A percentile compares a stretch with the other conserved stretches of the same genome.
Evolutionary conservation across 441 rosid genomes (phyloP).

Genomic region (Dalechampia spathulata): DNA sequence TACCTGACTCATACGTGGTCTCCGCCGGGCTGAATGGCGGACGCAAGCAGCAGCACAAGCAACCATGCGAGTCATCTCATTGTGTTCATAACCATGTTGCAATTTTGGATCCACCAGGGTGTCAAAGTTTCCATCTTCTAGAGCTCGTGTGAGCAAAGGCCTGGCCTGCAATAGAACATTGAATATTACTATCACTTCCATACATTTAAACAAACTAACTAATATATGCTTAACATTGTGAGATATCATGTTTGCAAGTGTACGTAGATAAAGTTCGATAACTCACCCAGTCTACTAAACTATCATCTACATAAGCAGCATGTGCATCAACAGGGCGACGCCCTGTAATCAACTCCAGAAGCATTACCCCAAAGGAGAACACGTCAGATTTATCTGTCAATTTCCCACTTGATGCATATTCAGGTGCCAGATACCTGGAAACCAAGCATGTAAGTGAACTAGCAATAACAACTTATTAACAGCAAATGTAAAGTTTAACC

Average conservation of each 20-base stretch:
- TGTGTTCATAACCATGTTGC: slow-evolving; percentile 44
- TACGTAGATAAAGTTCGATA: neutral
- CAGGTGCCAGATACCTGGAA: slow-evolving; percentile 89
- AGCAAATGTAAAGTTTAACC: neutral
- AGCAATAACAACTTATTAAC: neutral
- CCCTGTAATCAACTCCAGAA: slow-evolving; percentile 89
- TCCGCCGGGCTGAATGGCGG: slow-evolving; percentile 78
- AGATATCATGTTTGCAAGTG: neutral
- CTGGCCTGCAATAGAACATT: slow-evolving; percentile 51
- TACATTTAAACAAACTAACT: neutral
- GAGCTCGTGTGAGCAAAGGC: slow-evolving; percentile 71
- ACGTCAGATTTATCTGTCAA: slow-evolving; percentile 92
- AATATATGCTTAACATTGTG: no score
- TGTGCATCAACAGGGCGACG: slow-evolving; percentile 73
- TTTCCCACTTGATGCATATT: slow-evolving; percentile 94
- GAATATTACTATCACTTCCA: slow-evolving; percentile 2
- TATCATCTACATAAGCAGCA: slow-evolving; percentile 61
- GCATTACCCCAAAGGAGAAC: slow-evolving; percentile 92
- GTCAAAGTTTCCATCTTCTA: slow-evolving; percentile 71
- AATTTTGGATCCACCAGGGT: slow-evolving; percentile 57
- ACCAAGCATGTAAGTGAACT: slow-evolving; percentile 9
- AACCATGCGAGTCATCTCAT: slow-evolving; percentile 88
- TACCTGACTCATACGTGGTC: slow-evolving; percentile 98
- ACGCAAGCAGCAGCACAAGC: slow-evolving; percentile 94
- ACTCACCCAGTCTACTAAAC: slow-evolving; percentile 96